Evolutionary conservation across 306 rosid species (phyloP), one percentile per base, ranked within the genome.

Genomic region (Corylus heterophylla): DNA sequence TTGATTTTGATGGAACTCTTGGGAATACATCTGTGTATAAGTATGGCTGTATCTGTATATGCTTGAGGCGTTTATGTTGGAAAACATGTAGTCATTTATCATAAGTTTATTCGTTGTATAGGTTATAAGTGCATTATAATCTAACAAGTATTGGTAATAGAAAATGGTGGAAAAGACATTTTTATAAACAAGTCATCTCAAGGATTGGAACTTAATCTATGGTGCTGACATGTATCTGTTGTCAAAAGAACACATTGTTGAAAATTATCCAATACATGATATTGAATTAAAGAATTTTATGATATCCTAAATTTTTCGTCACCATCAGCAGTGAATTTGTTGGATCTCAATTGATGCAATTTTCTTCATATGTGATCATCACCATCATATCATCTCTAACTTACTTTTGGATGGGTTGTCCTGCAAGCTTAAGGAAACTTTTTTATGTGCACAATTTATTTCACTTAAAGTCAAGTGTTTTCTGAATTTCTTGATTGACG

Each of bases 1-100:
- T 95, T 88, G 98, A 95, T 91, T 95, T 95, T 82, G 98, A 95
- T 85, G 98, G 97, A 55, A 92, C 97, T 75, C 96, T 95, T 50
- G 98, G 93, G 35, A 90, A 87, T 8, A 95, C 98, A 76, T 83
- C 78, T 44, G 90, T 94, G 76, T 85, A 74, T 18, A 91, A 79
- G 98, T 91, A 76, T 75, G 69, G 67, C 45, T 67, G 37, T 56
- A 42, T 66, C 16, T 39, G 20, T 42, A 0, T 42, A 76, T 69
- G 61, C 80, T 76, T 72, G 70, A 56, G 37, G 31, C 20, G 54
- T 66, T 44, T 49, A 68, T 42, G 0, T 39, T 17, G 22, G 18
- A 68, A 35, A 68, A 18, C 8, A 68, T 39, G n/a, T 42, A 17
- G 4, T 10, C 14, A 8, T 22, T 9, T 9, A 42, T 68, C 25